Conservation (phyloP, 495 filamentous ascomycete genomes). For the Lindgomyces ingoldianus region DNA sequence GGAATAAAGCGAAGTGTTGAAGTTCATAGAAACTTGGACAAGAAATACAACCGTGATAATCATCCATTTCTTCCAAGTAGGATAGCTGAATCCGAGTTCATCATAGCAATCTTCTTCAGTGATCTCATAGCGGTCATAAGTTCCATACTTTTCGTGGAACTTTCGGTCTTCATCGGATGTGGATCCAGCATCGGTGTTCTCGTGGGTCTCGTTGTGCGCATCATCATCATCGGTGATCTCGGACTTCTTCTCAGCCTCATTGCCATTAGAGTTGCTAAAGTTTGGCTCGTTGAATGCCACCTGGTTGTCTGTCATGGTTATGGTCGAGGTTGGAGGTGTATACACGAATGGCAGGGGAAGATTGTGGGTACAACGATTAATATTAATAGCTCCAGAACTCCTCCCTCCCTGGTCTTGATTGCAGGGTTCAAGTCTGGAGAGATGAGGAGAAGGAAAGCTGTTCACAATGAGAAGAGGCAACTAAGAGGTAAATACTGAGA, state of each 20-base stretch:
- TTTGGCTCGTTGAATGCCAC: not conserved
- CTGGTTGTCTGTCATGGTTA: conserved; percentile 6
- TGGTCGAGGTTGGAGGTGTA: not conserved
- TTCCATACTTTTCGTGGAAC: conserved; percentile 31
- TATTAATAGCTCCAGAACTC: not conserved
- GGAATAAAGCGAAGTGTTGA: conserved; percentile 74
- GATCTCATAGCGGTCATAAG: conserved; percentile 34
- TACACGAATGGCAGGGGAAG: not conserved
- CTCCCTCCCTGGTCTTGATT: not conserved
- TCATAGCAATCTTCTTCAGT: conserved; percentile 50
- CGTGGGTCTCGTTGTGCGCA: not conserved
- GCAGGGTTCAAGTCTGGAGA: not conserved
- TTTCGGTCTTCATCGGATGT: conserved; percentile 8
- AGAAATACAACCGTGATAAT: conserved; percentile 73
- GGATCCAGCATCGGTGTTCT: not conserved
- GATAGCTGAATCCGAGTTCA: conserved; percentile 65
- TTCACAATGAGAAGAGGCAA: not conserved
- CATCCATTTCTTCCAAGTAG: conserved; percentile 71
- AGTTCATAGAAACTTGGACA: conserved; percentile 83
- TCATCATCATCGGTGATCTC: not conserved
- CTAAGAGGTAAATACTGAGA: not conserved
- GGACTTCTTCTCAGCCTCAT: conserved; percentile 2
- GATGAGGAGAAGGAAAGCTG: not conserved
- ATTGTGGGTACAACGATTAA: not conserved
- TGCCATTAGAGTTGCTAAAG: not conserved